Percentiles rank a stretch among this genome's conserved stretches.
Conservation (phyloP, 1,284 basidiomycete genomes). For the Irpex sp. region DNA sequence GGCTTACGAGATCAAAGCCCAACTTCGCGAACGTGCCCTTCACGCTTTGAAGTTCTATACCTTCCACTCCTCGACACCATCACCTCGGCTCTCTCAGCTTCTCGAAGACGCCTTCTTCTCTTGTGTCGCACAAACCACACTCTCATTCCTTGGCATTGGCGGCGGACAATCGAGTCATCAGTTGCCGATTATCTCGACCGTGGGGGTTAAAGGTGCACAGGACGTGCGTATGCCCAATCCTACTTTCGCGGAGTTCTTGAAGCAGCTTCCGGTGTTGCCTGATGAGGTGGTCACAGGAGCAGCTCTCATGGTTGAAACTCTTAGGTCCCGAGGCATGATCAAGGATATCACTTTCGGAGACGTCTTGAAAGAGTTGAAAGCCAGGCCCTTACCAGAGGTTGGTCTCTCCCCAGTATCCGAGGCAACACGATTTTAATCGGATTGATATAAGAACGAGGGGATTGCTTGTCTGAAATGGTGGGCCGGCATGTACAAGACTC, state of each 20-base stretch:
- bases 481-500: constrained; percentile 61
- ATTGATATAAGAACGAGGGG: constrained; percentile 34
- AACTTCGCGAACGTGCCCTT: constrained; percentile 62
- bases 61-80: constrained; percentile 86
- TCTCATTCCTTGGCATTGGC: constrained; percentile 22
- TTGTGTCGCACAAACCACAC: constrained; percentile 36
- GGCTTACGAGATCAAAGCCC: constrained; percentile 37
- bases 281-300: constrained; percentile 65
- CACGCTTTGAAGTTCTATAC: constrained; percentile 91
- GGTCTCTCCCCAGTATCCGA: not conserved
- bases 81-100: constrained; percentile 74
- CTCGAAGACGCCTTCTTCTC: constrained; percentile 84
- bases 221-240: constrained; percentile 81
- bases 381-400: constrained; percentile 70
- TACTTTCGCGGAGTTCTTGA: constrained; percentile 76
- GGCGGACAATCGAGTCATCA: constrained; percentile 19
- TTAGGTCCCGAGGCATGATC: constrained; percentile 73
- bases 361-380: constrained; percentile 77
- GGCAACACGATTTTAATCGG: not conserved
- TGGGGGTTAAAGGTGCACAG: constrained; percentile 69
- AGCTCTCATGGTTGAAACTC: constrained; percentile 56
- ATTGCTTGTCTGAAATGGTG: constrained; percentile 89
- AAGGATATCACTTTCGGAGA: constrained; percentile 84
- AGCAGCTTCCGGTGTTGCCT: constrained; percentile 76
- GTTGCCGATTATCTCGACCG: constrained; percentile 79